These are phyloP conservation scores for Phytophthora citrophthora DNA, from an alignment of 352 stramenopile genomes.

Conservation along the genomic window DNA sequence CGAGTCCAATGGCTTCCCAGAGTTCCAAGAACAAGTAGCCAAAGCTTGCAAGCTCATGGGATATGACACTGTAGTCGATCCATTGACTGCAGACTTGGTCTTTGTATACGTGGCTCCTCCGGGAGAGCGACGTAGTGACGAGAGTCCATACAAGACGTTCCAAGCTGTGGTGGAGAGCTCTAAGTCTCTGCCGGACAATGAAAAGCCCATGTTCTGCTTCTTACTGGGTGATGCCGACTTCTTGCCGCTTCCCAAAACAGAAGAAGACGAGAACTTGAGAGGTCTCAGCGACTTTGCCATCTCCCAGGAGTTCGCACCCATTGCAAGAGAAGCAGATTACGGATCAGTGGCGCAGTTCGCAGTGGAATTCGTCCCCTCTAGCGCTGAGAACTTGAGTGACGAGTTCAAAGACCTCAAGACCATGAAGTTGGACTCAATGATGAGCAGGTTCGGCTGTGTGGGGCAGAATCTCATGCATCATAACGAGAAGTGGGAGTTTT, in stretches of 20 bases:
- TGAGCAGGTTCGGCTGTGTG: slow-evolving; percentile 75
- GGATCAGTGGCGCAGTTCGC: slow-evolving; percentile 68
- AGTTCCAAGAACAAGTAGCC: slow-evolving; percentile 47
- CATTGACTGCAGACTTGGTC: slow-evolving; percentile 44
- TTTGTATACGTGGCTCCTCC: slow-evolving; percentile 73
- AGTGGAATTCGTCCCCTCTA: slow-evolving; percentile 69
- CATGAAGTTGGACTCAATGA: slow-evolving; percentile 53
- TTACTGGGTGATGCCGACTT: slow-evolving; percentile 78
- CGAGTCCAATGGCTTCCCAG: slow-evolving; percentile 59
- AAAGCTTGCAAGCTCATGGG: slow-evolving; percentile 58
- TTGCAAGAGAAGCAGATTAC: slow-evolving; percentile 53
- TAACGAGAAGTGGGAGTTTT: slow-evolving; percentile 86
- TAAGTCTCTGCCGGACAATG: slow-evolving; percentile 22
- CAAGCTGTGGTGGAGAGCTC: slow-evolving; percentile 39
- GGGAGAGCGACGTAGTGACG: slow-evolving; percentile 41
- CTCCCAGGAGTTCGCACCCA: slow-evolving; percentile 66
- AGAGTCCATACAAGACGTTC: slow-evolving; percentile 56
- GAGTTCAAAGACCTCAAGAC: slow-evolving; percentile 45
- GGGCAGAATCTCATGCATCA: slow-evolving; percentile 85
- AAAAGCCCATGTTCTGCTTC: slow-evolving; percentile 66
- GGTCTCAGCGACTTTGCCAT: slow-evolving; percentile 84
- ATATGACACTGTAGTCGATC: slow-evolving; percentile 42
- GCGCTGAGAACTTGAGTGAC: slow-evolving; percentile 29
- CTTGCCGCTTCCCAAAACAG: slow-evolving; percentile 46
- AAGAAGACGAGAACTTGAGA: slow-evolving; percentile 61